Percentiles rank a stretch among this genome's conserved stretches.
Evolutionary conservation across 164 flowering plant species (phyloP).

Genomic region (Taxillus chinensis): DNA sequence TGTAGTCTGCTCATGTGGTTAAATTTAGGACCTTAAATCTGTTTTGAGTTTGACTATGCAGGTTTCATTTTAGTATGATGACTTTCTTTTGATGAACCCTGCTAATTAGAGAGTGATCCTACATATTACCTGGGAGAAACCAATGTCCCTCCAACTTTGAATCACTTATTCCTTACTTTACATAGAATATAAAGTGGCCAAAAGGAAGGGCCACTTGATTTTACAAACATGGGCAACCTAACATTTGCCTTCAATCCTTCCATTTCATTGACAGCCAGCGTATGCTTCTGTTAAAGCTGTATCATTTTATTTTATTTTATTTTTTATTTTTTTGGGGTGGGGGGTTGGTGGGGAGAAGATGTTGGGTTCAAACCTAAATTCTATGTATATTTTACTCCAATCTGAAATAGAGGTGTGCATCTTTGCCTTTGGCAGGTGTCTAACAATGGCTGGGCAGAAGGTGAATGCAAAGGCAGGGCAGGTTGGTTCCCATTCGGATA

Average conservation of each 20-base stretch:
- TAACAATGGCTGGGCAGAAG: conserved; percentile 95
- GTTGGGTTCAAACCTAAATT: background rate
- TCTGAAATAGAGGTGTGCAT: background rate
- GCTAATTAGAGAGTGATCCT: no score
- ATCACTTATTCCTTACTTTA: no score
- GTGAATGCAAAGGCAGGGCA: conserved; percentile 88
- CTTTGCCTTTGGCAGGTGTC: conserved; percentile 43
- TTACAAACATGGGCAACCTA: no score
- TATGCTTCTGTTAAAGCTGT: no score
- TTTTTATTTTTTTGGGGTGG: background rate
- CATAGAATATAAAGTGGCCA: no score
- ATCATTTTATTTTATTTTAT: no score
- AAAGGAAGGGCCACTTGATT: no score
- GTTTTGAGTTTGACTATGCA: background rate
- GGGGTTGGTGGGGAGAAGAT: background rate
- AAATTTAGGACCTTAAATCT: background rate
- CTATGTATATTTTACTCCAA: background rate
- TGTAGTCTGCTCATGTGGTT: conserved; percentile 3
- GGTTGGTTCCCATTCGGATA: conserved; percentile 95
- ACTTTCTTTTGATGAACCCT: background rate
- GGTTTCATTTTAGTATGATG: background rate
- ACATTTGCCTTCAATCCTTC: no score
- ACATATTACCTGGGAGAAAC: no score
- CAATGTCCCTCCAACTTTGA: no score
- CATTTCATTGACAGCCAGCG: no score